Base-by-base conservation (phyloP, 1,284 basidiomycete species). In the Ustilago tritici region DNA sequence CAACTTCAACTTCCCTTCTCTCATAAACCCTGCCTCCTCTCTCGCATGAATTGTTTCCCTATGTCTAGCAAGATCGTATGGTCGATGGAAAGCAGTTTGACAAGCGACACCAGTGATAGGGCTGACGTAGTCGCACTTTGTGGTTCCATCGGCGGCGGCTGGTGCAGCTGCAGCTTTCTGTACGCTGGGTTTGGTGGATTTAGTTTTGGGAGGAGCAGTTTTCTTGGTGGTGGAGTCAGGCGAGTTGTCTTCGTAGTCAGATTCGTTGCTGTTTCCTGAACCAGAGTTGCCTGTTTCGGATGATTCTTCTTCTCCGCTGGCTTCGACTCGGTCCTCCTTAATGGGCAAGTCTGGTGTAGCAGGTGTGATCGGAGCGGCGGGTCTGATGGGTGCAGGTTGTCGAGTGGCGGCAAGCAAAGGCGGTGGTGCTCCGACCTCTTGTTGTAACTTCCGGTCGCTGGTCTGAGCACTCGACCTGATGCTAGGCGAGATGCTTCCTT, bases 41-140 rank as follows among this genome's bases (percentile, higher is more conserved):
- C 81, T 61, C 8, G 82, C 79, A 55, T 86, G 84, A 60, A 86
- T 82, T 15, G 84, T 86, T 61, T 85, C 83, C 4, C 84, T 68
- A 56, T 86, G 84, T 0, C 84, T 66, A 17, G 84, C 83, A 8
- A 86, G 64, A 58, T 86, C 84, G 69, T 86, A 86, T 35, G 80
- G 82, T 31, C 84, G 77, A 52, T 86, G 84, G 77, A 86, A 86
- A 8, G 76, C 75, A 0, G 82, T 85, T n/a, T 81, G 75, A 47
- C 84, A 86, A 7, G 61, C 57, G n/a, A 69, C 54, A 31, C 73
- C 71, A 10, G 77, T 84, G 34, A 84, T 47, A 19, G 84, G 84
- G 15, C 76, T 80, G 14, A 83, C 67, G 55, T 85, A 86, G 72
- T 86, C 82, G 70, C 84, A 86, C n/a, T 76, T 78, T 12, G 78